Conservation (phyloP, 2,329 filamentous ascomycete species). For the Massarina eburnea region DNA sequence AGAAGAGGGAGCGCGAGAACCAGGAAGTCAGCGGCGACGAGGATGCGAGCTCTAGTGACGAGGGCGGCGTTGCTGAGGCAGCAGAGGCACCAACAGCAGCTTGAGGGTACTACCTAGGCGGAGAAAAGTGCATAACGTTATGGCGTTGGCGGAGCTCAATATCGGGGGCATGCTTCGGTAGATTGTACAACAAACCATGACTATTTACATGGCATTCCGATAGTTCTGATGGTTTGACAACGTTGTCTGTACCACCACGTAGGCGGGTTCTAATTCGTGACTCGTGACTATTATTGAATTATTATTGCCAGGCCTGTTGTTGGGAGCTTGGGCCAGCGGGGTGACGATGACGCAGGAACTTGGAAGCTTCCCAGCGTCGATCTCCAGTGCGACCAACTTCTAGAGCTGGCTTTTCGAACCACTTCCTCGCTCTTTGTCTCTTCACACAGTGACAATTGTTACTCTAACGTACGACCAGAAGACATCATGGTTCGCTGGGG, state of each 20-base stretch:
- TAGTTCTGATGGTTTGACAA: too few relatives aligned
- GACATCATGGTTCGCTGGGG: conserved; percentile 44
- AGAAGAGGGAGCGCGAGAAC: conserved; percentile 98
- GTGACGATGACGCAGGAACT: not conserved
- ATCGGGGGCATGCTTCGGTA: conserved; percentile 4
- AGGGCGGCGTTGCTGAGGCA: conserved; percentile 62
- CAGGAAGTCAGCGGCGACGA: conserved; percentile 97
- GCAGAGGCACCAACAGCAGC: too few relatives aligned
- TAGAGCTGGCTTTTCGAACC: not conserved
- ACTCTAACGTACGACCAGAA: too few relatives aligned
- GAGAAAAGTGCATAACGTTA: conserved; percentile 27
- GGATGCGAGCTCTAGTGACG: conserved; percentile 92
- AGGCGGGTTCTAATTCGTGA: too few relatives aligned
- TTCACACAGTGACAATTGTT: too few relatives aligned
- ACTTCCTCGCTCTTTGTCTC: not conserved
- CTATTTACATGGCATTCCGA: too few relatives aligned
- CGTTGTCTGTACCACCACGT: too few relatives aligned
- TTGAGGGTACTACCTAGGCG: conserved; percentile 2
- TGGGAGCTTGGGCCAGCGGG: conserved; percentile 9
- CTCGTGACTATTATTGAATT: too few relatives aligned
- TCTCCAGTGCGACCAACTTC: conserved; percentile 6
- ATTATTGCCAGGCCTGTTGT: too few relatives aligned
- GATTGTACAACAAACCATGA: conserved; percentile 4
- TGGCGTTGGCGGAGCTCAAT: conserved; percentile 24
- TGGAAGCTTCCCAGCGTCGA: not conserved